Evolutionary conservation across 768 basidiomycete genomes (phyloP).

Genomic region (Calocybe cyanea): DNA sequence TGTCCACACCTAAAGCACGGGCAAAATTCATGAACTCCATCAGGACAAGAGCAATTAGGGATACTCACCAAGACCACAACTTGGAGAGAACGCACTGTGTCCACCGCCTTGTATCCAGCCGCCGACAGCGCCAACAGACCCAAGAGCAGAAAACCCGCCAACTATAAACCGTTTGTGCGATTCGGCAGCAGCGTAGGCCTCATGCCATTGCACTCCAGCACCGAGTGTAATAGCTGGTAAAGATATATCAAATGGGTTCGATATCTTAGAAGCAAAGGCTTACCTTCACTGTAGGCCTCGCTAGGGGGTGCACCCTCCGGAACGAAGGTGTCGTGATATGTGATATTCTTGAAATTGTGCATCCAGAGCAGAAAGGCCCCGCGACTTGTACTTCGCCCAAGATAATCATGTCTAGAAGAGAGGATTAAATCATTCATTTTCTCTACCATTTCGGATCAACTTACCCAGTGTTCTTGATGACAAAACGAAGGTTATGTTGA

Average conservation of each 20-base stretch:
- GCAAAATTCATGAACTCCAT: not conserved
- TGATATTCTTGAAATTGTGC: constrained; percentile 30
- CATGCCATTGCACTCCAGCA: constrained; percentile 44
- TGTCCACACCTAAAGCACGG: constrained; percentile 37
- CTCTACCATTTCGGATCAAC: not conserved
- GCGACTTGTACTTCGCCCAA: constrained; percentile 40
- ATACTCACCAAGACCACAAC: constrained; percentile 43
- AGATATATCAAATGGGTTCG: no score
- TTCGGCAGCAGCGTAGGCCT: constrained; percentile 38
- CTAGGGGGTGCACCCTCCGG: constrained; percentile 28
- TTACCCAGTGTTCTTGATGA: constrained; percentile 33
- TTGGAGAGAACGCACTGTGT: constrained; percentile 36
- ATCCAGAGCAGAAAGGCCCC: constrained; percentile 39
- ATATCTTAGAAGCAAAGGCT: no score
- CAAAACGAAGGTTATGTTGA: constrained; percentile 31
- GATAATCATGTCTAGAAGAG: constrained; percentile 35
- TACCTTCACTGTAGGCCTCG: constrained; percentile 11
- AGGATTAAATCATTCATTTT: constrained; percentile 5
- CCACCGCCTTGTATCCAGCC: constrained; percentile 49
- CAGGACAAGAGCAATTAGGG: no score
- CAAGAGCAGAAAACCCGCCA: constrained; percentile 37
- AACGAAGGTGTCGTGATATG: constrained; percentile 23
- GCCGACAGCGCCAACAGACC: constrained; percentile 43
- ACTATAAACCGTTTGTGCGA: constrained; percentile 36
- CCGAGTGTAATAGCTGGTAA: constrained; percentile 27